Evolutionary conservation across 306 rosid species (phyloP).

Genomic region (Sophora flavescens): DNA sequence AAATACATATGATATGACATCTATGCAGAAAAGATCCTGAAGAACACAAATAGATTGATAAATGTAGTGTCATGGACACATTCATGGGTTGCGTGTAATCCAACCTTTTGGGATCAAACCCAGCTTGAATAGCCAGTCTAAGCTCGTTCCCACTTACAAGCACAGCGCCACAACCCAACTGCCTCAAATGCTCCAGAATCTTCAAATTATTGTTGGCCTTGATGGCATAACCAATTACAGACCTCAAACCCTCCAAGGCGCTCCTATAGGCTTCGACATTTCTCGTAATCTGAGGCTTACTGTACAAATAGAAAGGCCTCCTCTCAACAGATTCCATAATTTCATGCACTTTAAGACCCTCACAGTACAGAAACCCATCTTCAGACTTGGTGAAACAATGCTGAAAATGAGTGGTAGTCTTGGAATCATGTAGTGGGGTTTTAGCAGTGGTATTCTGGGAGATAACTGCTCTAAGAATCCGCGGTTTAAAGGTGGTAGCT

Average conservation of each 20-base stretch:
- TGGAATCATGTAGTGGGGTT: conserved; percentile 40
- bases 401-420: conserved; percentile 45
- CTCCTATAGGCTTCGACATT: conserved; percentile 79
- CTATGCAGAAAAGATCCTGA: background rate
- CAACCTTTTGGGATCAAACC: conserved; percentile 89
- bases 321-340: conserved; percentile 88
- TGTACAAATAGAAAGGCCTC: conserved; percentile 90
- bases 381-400: conserved; percentile 83
- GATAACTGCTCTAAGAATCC: conserved; percentile 57
- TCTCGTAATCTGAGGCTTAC: conserved; percentile 89
- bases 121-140: conserved; percentile 79
- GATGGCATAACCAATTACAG: conserved; percentile 87
- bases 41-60: conserved; percentile 6
- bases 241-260: conserved; percentile 80
- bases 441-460: conserved; percentile 57
- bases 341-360: conserved; percentile 76
- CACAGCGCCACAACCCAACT: conserved; percentile 91
- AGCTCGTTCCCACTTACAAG: conserved; percentile 99
- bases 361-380: conserved; percentile 86
- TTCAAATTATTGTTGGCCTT: conserved; percentile 93
- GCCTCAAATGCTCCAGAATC: conserved; percentile 87
- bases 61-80: background rate
- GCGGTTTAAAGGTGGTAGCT: conserved; percentile 45
- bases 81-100: background rate
- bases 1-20: background rate